phyloP scores from a whole-genome alignment of 2,329 filamentous ascomycete genomes.

The Rhexocercosporidium sp. region DNA sequence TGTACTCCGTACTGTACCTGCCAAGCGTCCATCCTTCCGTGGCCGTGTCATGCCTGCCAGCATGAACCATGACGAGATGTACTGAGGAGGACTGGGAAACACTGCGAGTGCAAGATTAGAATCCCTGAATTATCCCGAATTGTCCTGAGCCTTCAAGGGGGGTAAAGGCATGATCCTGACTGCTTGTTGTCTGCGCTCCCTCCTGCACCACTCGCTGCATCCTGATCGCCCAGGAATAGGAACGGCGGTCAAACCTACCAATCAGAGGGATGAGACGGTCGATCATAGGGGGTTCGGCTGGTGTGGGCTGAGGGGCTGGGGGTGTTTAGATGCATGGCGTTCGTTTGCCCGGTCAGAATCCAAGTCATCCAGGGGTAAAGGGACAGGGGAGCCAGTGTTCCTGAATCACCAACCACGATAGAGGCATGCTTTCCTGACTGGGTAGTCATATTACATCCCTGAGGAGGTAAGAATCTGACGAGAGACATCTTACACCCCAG shows the following conservation, averaged over 20 bases:
- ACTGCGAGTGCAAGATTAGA: conserved; percentile 5
- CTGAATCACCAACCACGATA: not conserved
- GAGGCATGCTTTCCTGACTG: not conserved
- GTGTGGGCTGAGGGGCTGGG: conserved; percentile 11
- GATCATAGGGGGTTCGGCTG: conserved; percentile 8
- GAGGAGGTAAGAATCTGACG: not conserved
- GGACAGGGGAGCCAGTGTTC: not conserved
- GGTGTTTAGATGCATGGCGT: not conserved
- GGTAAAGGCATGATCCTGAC: conserved; percentile 26
- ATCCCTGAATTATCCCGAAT: too few relatives aligned
- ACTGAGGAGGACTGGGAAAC: conserved; percentile 16
- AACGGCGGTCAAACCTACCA: not conserved
- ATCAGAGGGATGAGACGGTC: conserved; percentile 13
- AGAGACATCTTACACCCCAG: not conserved
- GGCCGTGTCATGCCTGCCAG: conserved; percentile 13
- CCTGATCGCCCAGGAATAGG: conserved; percentile 18
- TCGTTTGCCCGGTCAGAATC: not conserved
- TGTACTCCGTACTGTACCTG: conserved; percentile 1
- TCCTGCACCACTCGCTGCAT: too few relatives aligned
- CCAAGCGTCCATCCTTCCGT: not conserved
- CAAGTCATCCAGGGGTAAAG: not conserved
- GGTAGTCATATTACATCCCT: not conserved
- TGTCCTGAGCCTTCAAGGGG: too few relatives aligned
- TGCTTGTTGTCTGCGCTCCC: not conserved
- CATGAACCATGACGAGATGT: conserved; percentile 6